phyloP scores from a whole-genome alignment of 1,284 basidiomycete species.

The Moniliophthora roreri region DNA sequence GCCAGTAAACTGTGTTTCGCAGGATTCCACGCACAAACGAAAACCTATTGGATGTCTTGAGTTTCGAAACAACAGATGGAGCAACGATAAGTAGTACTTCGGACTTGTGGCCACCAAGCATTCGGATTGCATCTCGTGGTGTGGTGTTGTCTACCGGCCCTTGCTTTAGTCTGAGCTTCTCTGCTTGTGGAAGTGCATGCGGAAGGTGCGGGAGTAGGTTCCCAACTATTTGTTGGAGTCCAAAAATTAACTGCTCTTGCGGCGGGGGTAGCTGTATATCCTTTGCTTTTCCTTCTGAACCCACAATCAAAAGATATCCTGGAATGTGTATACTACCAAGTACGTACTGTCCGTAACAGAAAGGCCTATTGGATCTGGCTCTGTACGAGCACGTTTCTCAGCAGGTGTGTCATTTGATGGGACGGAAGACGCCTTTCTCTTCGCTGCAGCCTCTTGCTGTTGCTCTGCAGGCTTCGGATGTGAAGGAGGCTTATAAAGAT shows the following conservation, averaged over 20 bases:
- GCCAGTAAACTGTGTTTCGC: constrained; percentile 60
- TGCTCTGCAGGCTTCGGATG: background rate
- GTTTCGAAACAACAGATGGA: background rate
- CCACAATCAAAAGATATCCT: constrained; percentile 23
- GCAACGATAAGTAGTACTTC: constrained; percentile 43
- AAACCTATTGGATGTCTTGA: constrained; percentile 50
- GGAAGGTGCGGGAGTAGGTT: too few relatives aligned
- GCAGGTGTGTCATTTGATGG: constrained; percentile 40
- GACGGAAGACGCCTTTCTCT: constrained; percentile 51
- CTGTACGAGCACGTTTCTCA: constrained; percentile 52
- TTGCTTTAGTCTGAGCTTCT: constrained; percentile 21
- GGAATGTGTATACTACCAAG: constrained; percentile 9
- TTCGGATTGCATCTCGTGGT: constrained; percentile 41
- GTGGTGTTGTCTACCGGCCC: constrained; percentile 35
- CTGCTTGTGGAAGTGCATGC: background rate
- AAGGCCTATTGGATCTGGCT: constrained; percentile 28
- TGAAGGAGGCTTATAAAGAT: constrained; percentile 7
- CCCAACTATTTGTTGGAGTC: too few relatives aligned
- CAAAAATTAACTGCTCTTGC: too few relatives aligned
- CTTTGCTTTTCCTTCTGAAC: constrained; percentile 11
- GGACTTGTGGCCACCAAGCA: constrained; percentile 58
- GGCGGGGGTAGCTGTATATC: too few relatives aligned
- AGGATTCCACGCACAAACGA: constrained; percentile 81
- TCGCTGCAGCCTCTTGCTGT: constrained; percentile 22
- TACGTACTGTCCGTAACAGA: background rate